These are phyloP conservation scores for Erysimum cheiri DNA, from an alignment of 441 rosid species.

Conservation along the genomic window DNA sequence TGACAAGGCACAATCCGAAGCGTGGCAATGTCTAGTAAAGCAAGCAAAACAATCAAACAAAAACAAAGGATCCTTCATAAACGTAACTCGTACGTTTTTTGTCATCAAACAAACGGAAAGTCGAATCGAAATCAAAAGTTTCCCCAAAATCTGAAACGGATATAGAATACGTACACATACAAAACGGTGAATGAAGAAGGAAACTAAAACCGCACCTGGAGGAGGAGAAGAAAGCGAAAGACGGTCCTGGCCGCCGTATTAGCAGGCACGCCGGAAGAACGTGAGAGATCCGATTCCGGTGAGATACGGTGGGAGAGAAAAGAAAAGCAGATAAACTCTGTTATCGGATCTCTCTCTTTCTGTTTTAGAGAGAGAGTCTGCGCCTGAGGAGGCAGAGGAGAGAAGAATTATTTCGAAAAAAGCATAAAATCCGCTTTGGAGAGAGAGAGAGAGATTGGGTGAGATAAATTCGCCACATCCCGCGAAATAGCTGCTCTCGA, in stretches of 20 bases:
- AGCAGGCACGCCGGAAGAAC: conserved; percentile 7
- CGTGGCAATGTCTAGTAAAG: neutral
- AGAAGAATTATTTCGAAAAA: neutral
- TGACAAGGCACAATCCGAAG: neutral
- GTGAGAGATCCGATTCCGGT: conserved; percentile 30
- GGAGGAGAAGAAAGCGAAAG: conserved; percentile 33
- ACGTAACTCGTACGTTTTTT: neutral
- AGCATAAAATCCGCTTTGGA: neutral
- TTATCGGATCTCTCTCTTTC: conserved; percentile 36
- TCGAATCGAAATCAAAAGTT: neutral
- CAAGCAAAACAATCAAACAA: too few relatives aligned
- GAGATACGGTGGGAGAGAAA: conserved; percentile 16
- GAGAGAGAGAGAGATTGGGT: conserved; percentile 15
- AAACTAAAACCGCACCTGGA: conserved; percentile 35
- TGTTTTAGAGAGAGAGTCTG: conserved; percentile 14
- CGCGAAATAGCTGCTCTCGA: conserved; percentile 32
- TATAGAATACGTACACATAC: conserved; percentile 3
- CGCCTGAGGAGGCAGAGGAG: conserved; percentile 2
- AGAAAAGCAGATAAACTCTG: conserved; percentile 6
- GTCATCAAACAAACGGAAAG: too few relatives aligned
- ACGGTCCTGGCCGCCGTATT: conserved; percentile 33
- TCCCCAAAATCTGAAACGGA: too few relatives aligned
- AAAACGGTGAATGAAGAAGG: neutral
- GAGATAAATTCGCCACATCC: conserved; percentile 27
- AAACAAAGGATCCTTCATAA: too few relatives aligned